Base-by-base conservation (phyloP, 1,284 basidiomycete species). In the Austroboletus olivaceoglutinosus region DNA sequence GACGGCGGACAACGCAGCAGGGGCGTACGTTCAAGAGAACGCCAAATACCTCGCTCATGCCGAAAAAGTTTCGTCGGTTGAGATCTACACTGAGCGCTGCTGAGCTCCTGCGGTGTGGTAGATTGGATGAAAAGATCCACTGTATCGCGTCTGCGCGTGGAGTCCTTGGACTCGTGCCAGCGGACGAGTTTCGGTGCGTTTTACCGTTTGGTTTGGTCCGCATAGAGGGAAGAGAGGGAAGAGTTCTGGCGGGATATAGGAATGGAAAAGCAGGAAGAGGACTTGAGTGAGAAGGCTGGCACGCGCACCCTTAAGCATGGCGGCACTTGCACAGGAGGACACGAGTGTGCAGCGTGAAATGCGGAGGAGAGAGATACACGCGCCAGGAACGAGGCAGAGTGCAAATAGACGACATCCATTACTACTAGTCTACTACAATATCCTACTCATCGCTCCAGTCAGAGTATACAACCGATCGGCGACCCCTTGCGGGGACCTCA, bases 11-110 rank as follows among this genome's bases (percentile, higher is more conserved):
- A 48, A 47, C 16, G 41, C 47, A 22, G 23, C 47, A 51, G 37
- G 33, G 51, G 72, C 83, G 48, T 71, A 87, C 86, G 57, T 87
- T 91, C n/a, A 84, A 73, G 19, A 92, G 66, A 16, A 91, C 89
- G 18, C 80, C 77, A 36, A 91, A 68, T 51, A 91, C 82, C 56
- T 91, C 89, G 48, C 85, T 80, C 71, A 91, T 76, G 19, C 89
- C 88, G 57, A 91, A 91, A 59, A 90, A 81, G 56, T 83, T 83
- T 48, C 86, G 74, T 60, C 81, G 82, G 59, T 80, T 80, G 46
- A 80, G 70, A 62, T 83, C 80, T 37, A 73, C 62, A 13, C 81
- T 78, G 53, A 84, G 70, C 48, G 76, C 79, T 47, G 81, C 83
- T 50, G 76, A 76, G 51, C 83, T 74, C 60, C 78, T 74, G 48